Percentiles rank a stretch among this genome's conserved stretches.
These are phyloP conservation scores for Penicillium pulvis DNA, from an alignment of 495 filamentous ascomycete species.

Conservation along the genomic window DNA sequence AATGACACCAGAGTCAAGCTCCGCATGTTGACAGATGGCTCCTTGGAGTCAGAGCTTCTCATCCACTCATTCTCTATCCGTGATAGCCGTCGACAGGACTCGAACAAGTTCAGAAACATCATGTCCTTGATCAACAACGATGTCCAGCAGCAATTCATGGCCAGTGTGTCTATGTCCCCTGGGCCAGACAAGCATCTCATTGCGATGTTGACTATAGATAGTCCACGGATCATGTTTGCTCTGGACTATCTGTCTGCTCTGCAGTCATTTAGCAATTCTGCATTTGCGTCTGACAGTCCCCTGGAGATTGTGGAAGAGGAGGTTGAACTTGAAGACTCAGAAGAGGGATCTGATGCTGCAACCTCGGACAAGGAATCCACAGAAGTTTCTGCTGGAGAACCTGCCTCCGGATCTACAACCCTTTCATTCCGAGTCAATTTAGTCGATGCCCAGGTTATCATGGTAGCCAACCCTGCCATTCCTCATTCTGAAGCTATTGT, in stretches of 20 bases:
- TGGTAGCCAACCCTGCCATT: conserved; percentile 91
- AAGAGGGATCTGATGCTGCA: conserved; percentile 57
- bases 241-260: conserved; percentile 93
- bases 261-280: conserved; percentile 73
- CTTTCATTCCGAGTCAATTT: conserved; percentile 91
- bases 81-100: conserved; percentile 81
- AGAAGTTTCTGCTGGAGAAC: conserved; percentile 26
- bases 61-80: conserved; percentile 94
- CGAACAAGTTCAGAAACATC: conserved; percentile 95
- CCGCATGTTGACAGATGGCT: conserved; percentile 91
- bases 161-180: conserved; percentile 88
- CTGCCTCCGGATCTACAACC: conserved; percentile 58
- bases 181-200: conserved; percentile 82
- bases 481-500: conserved; percentile 93
- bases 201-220: conserved; percentile 92
- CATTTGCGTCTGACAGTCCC: conserved; percentile 62
- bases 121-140: conserved; percentile 95
- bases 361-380: conserved; percentile 33
- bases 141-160: conserved; percentile 96
- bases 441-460: conserved; percentile 92
- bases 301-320: conserved; percentile 49
- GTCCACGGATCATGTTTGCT: conserved; percentile 90
- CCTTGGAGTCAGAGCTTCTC: conserved; percentile 88
- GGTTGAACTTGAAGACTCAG: conserved; percentile 58
- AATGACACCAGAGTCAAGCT: conserved; percentile 90